A percentile compares a stretch with the other conserved stretches of the same genome.
phyloP scores from a whole-genome alignment of 176 grass and related monocot species.

The Paspalum notatum region DNA sequence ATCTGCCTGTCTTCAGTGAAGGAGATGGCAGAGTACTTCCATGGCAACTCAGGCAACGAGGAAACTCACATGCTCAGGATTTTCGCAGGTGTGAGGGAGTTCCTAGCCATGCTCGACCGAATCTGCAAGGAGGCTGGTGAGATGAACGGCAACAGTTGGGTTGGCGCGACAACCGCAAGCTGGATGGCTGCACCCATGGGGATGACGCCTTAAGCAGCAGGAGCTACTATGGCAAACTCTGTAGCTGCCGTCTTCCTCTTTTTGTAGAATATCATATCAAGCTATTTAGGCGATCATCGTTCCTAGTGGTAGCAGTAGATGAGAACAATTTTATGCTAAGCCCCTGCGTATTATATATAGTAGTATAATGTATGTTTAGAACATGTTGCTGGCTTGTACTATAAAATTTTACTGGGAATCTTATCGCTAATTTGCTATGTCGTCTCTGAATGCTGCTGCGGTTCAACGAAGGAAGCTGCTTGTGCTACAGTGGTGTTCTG shows the following conservation, averaged over 20 bases:
- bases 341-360: neutral
- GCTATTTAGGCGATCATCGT: conserved; percentile 12
- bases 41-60: conserved; percentile 46
- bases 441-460: neutral
- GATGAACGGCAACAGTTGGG: conserved; percentile 37
- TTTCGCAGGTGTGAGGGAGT: conserved; percentile 67
- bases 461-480: neutral
- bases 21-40: conserved; percentile 76
- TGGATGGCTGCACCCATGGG: conserved; percentile 30
- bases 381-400: conserved; percentile 27
- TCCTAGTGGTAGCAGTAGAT: conserved; percentile 30
- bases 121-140: conserved; percentile 67
- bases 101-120: conserved; percentile 62
- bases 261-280: conserved; percentile 43
- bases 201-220: conserved; percentile 25
- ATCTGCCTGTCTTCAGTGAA: conserved; percentile 56
- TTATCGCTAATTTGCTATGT: neutral
- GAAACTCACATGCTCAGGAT: conserved; percentile 59
- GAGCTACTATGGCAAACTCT: neutral
- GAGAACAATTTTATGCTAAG: conserved; percentile 18
- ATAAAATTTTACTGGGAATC: conserved; percentile 29
- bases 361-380: conserved; percentile 1
- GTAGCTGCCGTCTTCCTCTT: neutral
- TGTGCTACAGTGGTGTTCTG: no score
- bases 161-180: neutral